A percentile compares a stretch with the other conserved stretches of the same genome.
Conservation (phyloP, 2,329 filamentous ascomycete species). For the Zymoseptoria passerinii region DNA sequence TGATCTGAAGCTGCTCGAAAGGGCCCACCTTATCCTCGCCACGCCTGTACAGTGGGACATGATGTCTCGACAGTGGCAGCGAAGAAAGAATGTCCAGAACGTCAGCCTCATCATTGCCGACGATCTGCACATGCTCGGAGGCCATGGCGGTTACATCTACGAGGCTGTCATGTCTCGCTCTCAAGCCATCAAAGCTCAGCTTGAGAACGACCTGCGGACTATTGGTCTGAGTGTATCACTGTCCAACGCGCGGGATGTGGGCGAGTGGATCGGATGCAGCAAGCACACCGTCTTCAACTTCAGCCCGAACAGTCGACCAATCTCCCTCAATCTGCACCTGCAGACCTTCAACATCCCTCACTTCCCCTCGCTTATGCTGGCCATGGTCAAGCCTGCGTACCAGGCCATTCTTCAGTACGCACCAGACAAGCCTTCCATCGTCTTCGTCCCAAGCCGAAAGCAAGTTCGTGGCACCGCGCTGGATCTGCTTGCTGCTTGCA, state of each 20-base stretch:
- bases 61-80: constrained; percentile 89
- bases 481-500: constrained; percentile 78
- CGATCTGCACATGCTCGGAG: constrained; percentile 87
- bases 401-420: constrained; percentile 81
- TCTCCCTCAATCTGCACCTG: constrained; percentile 86
- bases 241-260: constrained; percentile 85
- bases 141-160: constrained; percentile 78
- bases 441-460: constrained; percentile 90
- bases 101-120: constrained; percentile 91
- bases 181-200: constrained; percentile 88
- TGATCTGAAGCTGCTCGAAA: constrained; percentile 80
- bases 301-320: constrained; percentile 79
- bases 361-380: constrained; percentile 95
- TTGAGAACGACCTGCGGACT: constrained; percentile 76
- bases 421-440: constrained; percentile 75
- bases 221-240: constrained; percentile 85
- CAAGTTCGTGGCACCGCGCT: constrained; percentile 81
- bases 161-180: constrained; percentile 96
- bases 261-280: constrained; percentile 94
- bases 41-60: constrained; percentile 96
- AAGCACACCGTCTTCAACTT: constrained; percentile 99
- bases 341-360: constrained; percentile 95
- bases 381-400: constrained; percentile 94
- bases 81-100: constrained; percentile 87
- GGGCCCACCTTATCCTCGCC: constrained; percentile 80